Percentiles rank a stretch among this genome's conserved stretches.
Evolutionary conservation across 768 basidiomycete genomes (phyloP).

Genomic region (Trametes meyenii): DNA sequence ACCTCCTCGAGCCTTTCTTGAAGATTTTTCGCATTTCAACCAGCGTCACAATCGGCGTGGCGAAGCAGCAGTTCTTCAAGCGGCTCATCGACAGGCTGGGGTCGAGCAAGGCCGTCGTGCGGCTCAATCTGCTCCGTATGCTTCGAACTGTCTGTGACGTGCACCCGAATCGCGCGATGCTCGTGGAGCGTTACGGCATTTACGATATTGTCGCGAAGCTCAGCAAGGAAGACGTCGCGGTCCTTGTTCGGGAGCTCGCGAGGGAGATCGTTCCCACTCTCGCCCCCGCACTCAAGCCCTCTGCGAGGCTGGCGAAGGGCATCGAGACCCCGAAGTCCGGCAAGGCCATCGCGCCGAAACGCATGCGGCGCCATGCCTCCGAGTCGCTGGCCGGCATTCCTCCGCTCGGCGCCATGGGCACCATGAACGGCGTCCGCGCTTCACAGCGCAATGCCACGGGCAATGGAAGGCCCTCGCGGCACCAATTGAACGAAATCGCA

Average conservation of each 20-base stretch:
- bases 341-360: constrained; percentile 61
- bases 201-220: constrained; percentile 79
- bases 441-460: constrained; percentile 38
- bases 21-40: constrained; percentile 87
- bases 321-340: constrained; percentile 41
- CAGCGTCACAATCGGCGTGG: constrained; percentile 71
- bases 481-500: constrained; percentile 63
- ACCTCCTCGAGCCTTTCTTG: constrained; percentile 87
- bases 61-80: constrained; percentile 84
- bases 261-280: constrained; percentile 82
- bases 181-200: constrained; percentile 83
- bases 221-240: constrained; percentile 84
- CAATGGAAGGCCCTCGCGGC: constrained; percentile 46
- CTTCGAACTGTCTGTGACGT: constrained; percentile 86
- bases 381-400: constrained; percentile 53
- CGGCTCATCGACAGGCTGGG: constrained; percentile 82
- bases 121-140: constrained; percentile 86
- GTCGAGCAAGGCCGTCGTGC: constrained; percentile 82
- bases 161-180: constrained; percentile 79
- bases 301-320: constrained; percentile 37
- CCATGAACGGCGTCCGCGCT: constrained; percentile 13
- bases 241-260: constrained; percentile 88
- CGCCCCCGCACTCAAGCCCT: constrained; percentile 68
- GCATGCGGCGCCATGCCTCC: constrained; percentile 66
- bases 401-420: constrained; percentile 25